Evolutionary conservation across 176 grass and related monocot genomes (phyloP), one percentile per base, ranked within the genome.

Genomic region (Pontederia paniculata): DNA sequence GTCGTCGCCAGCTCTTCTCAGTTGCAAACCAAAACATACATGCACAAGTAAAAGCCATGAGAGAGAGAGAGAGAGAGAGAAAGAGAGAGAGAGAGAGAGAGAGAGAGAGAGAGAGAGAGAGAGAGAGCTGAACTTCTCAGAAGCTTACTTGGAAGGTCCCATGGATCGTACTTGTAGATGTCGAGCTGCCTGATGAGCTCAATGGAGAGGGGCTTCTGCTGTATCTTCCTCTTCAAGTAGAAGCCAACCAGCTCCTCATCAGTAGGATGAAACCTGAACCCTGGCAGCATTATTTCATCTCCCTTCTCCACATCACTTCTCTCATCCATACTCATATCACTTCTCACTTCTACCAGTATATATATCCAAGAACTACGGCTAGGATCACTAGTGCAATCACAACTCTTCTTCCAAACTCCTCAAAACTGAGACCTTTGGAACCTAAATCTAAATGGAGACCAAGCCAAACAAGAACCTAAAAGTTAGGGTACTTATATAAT

Each of bases 161-260:
- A 91, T 84, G 93, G 87, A 84, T 98, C 93, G 68, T 88, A 88
- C 65, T 98, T 98, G 83, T 98, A 98, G 75, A 91, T 98, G 58
- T 98, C 93, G 10, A 98, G 83, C 69, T 98, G 87, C 75, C 87
- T 82, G 46, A 98, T 98, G 47, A 98, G 93, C 75, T 98, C 93
- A 73, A 98, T 88, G 17, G 83, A 83, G 44, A 98, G 87, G 73
- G 83, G 75, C 57, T 84, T 84, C 66, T 91, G 87, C 72, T 91
- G 93, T 45, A 98, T 81, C 67, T 98, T 91, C 48, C 93, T 91
- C 69, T 82, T 91, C 59, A 98, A 72, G 75, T 98, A 98, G 71
- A 98, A 98, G 65, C 77, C 74, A 44, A 98, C 83, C 11, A 98
- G 83, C 60, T 98, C 93, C 80, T 98, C 93, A 77, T 98, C 93